Evolutionary conservation across 2,329 filamentous ascomycete species (phyloP).

Genomic region (Fusarium albosuccineum): DNA sequence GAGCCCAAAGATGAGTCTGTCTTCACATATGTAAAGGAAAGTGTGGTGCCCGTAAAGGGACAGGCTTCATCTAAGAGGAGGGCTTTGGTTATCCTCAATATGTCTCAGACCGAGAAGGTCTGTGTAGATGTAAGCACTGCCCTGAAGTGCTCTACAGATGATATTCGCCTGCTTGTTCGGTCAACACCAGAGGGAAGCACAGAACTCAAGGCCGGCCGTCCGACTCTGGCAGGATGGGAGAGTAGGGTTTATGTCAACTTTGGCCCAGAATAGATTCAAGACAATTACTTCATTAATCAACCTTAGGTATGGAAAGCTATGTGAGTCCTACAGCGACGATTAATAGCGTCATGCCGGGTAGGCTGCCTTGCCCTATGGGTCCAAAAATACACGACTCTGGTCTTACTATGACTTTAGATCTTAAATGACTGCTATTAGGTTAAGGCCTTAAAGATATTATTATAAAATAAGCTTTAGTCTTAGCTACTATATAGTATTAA

Average conservation of each 20-base stretch:
- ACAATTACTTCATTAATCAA: no score
- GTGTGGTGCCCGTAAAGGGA: constrained; percentile 27
- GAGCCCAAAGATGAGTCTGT: constrained; percentile 64
- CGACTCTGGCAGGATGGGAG: constrained; percentile 33
- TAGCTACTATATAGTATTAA: no score
- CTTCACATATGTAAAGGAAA: constrained; percentile 67
- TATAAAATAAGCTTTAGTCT: no score
- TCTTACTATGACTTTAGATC: no score
- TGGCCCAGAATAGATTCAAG: neutral
- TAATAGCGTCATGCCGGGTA: no score
- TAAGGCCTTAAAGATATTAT: no score
- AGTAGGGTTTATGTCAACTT: constrained; percentile 40
- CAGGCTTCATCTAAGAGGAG: constrained; percentile 40
- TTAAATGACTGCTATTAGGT: no score
- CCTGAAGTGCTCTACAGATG: constrained; percentile 34
- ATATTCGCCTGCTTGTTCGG: constrained; percentile 44
- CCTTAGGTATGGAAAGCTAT: no score
- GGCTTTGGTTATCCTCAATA: constrained; percentile 61
- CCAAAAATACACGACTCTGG: no score
- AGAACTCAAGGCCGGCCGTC: constrained; percentile 4
- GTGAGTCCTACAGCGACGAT: no score
- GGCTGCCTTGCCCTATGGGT: no score
- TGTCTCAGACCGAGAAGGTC: constrained; percentile 54
- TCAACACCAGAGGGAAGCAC: constrained; percentile 25
- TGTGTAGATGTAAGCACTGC: constrained; percentile 42